Conservation (phyloP, 139 green algal species). For the Pleodorina starrii region DNA sequence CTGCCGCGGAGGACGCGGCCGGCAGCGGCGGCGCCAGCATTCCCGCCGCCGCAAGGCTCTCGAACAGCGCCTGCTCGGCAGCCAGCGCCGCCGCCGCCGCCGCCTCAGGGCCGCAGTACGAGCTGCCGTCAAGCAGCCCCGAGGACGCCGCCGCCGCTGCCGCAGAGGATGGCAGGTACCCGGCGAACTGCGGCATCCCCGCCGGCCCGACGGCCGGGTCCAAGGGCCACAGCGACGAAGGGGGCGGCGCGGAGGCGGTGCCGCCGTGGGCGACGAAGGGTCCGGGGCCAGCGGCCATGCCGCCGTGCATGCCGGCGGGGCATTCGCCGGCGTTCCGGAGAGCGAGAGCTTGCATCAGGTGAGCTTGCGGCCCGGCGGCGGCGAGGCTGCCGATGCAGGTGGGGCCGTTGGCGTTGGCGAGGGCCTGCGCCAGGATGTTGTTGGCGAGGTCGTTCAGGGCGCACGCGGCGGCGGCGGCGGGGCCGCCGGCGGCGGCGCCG, state of each 20-base stretch:
- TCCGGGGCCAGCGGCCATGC: neutral
- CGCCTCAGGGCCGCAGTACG: neutral
- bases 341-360: neutral
- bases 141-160: too few species aligned
- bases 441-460: neutral
- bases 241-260: too few species aligned
- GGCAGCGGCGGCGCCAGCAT: neutral
- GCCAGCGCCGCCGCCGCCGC: neutral
- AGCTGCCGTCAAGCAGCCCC: too few species aligned
- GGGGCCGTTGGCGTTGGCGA: slow-evolving; percentile 5
- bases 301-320: neutral
- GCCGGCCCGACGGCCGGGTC: too few species aligned
- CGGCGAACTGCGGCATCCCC: too few species aligned
- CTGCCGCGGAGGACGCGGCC: neutral
- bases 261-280: too few species aligned
- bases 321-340: neutral
- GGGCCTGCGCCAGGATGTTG: neutral
- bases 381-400: neutral
- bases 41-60: neutral
- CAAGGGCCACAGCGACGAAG: too few species aligned
- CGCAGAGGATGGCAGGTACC: too few species aligned
- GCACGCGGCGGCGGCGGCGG: neutral
- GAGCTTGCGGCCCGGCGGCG: neutral
- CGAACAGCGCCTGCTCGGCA: neutral
- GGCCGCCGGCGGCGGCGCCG: neutral